phyloP scores from a whole-genome alignment of 148 eudicot genomes.

The Spergularia bocconei region DNA sequence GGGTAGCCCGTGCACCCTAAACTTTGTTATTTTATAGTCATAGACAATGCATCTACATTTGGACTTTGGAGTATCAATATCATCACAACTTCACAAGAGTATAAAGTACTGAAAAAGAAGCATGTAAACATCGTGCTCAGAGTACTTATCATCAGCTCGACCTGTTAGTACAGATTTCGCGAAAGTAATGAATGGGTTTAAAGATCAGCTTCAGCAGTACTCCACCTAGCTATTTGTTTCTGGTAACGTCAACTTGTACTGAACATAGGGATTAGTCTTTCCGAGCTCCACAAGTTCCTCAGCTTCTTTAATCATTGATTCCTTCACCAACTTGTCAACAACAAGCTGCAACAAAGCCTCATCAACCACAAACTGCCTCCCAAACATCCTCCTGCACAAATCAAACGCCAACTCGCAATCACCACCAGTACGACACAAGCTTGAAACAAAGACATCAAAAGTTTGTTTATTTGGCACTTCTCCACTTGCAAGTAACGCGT shows the following conservation, averaged over 20 bases:
- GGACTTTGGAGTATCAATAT: too few relatives aligned
- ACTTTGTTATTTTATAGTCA: too few relatives aligned
- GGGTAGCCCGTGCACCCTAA: too few relatives aligned
- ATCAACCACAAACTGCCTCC: slow-evolving; percentile 21
- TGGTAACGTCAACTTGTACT: slow-evolving; percentile 18
- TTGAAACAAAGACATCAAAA: slow-evolving; percentile 15
- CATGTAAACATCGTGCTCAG: too few relatives aligned
- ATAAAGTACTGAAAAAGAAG: too few relatives aligned
- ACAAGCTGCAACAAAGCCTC: slow-evolving; percentile 24
- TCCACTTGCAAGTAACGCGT: slow-evolving; percentile 3
- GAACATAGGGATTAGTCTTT: slow-evolving; percentile 12
- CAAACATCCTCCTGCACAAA: slow-evolving; percentile 22
- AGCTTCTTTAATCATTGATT: slow-evolving; percentile 12
- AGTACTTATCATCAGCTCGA: too few relatives aligned
- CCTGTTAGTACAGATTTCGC: too few relatives aligned
- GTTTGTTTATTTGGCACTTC: slow-evolving; percentile 6
- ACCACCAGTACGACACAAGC: slow-evolving; percentile 15
- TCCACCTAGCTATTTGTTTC: background rate
- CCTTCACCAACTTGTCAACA: slow-evolving; percentile 16
- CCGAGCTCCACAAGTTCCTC: slow-evolving; percentile 25
- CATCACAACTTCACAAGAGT: too few relatives aligned
- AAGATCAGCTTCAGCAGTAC: background rate
- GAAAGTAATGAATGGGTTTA: background rate
- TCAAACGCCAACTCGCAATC: slow-evolving; percentile 19
- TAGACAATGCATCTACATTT: too few relatives aligned